A percentile compares a stretch with the other conserved stretches of the same genome.
phyloP scores from a whole-genome alignment of 2,329 filamentous ascomycete genomes.

The Arthrobotrys entomopaga region DNA sequence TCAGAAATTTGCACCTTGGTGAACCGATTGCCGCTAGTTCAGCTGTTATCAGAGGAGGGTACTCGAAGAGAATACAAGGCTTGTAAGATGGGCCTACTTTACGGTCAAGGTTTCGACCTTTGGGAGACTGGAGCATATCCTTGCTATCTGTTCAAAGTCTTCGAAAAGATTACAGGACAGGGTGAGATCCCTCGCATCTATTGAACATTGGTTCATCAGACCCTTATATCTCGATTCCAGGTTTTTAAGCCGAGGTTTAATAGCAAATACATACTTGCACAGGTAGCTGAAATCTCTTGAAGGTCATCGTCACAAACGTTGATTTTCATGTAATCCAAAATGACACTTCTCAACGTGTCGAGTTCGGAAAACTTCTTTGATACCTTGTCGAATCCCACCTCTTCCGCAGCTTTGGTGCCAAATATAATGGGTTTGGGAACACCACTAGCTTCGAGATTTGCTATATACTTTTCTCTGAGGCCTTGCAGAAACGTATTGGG shows the following conservation, averaged over 20 bases:
- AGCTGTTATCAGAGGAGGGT: constrained; percentile 7
- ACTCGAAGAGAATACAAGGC: not conserved
- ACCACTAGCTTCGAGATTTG: constrained; percentile 58
- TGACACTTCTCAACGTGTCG: constrained; percentile 79
- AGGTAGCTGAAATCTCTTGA: constrained; percentile 66
- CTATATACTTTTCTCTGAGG: constrained; percentile 83
- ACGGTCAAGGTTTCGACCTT: constrained; percentile 74
- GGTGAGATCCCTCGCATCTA: constrained; percentile 78
- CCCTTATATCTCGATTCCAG: not conserved
- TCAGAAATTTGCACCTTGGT: constrained; percentile 20
- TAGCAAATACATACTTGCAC: constrained; percentile 63
- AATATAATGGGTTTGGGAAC: constrained; percentile 72
- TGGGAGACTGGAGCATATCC: constrained; percentile 77
- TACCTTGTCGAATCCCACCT: constrained; percentile 95
- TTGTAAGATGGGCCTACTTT: constrained; percentile 67
- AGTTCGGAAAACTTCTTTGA: constrained; percentile 80
- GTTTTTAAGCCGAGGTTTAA: not conserved
- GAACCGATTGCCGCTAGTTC: constrained; percentile 48
- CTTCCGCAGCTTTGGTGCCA: constrained; percentile 84
- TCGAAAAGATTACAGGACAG: constrained; percentile 85
- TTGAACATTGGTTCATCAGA: constrained; percentile 57
- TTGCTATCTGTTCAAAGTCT: constrained; percentile 72
- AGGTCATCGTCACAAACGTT: constrained; percentile 61
- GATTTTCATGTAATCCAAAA: constrained; percentile 81
- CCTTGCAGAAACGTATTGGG: constrained; percentile 81